phyloP scores from a whole-genome alignment of 495 filamentous ascomycete genomes.

The Xylaria scruposa region DNA sequence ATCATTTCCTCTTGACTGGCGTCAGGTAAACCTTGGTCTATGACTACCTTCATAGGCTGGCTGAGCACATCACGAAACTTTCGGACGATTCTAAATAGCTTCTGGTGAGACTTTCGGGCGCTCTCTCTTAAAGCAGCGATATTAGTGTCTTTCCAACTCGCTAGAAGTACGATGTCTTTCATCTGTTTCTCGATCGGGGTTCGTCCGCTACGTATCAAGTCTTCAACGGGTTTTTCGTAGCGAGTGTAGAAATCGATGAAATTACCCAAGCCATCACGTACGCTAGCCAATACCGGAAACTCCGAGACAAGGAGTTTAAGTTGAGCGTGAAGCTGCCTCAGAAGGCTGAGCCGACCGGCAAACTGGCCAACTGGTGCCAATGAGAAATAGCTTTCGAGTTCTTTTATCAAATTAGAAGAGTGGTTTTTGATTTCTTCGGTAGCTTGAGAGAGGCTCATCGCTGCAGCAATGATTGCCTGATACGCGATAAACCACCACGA shows the following conservation, averaged over 20 bases:
- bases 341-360: constrained; percentile 69
- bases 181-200: constrained; percentile 79
- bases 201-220: constrained; percentile 67
- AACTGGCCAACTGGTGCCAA: constrained; percentile 83
- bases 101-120: constrained; percentile 86
- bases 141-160: constrained; percentile 97
- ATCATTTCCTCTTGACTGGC: constrained; percentile 30
- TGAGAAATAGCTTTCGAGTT: constrained; percentile 76
- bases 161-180: constrained; percentile 83
- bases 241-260: constrained; percentile 75
- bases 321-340: constrained; percentile 74
- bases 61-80: constrained; percentile 81
- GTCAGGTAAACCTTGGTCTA: constrained; percentile 72
- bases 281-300: constrained; percentile 56
- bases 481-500: constrained; percentile 98
- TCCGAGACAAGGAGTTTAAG: constrained; percentile 63
- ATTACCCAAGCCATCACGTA: constrained; percentile 71
- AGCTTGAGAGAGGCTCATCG: constrained; percentile 64
- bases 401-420: constrained; percentile 68
- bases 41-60: constrained; percentile 69
- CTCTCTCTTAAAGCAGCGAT: constrained; percentile 87
- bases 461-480: constrained; percentile 79
- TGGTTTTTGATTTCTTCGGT: constrained; percentile 66
- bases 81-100: constrained; percentile 86
- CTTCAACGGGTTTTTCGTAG: constrained; percentile 68